Evolutionary conservation across 2,329 filamentous ascomycete species (phyloP).

Genomic region (Aureobasidium mangrovei): DNA sequence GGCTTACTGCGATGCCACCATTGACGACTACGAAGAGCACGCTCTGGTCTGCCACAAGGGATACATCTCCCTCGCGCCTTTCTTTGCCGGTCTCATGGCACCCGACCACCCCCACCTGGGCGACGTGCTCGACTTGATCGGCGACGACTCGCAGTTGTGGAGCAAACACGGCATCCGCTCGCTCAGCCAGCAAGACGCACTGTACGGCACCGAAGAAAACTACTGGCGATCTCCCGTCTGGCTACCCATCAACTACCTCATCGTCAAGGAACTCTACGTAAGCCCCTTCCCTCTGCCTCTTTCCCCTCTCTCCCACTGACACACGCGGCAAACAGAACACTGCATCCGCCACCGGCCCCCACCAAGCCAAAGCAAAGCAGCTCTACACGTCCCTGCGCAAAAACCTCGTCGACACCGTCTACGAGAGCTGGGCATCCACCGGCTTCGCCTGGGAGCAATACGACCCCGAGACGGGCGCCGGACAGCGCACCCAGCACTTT

Average conservation of each 20-base stretch:
- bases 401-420: conserved; percentile 85
- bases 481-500: conserved; percentile 96
- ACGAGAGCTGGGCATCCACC: conserved; percentile 76
- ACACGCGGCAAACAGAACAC: conserved; percentile 43
- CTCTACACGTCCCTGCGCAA: conserved; percentile 69
- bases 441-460: conserved; percentile 99
- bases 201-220: conserved; percentile 88
- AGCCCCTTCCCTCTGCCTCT: conserved; percentile 36
- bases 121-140: conserved; percentile 66
- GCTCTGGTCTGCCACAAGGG: conserved; percentile 89
- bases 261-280: conserved; percentile 60
- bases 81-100: conserved; percentile 72
- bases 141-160: conserved; percentile 79
- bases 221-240: conserved; percentile 95
- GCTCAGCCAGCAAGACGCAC: conserved; percentile 70
- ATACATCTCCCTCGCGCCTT: conserved; percentile 88
- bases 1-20: conserved; percentile 88
- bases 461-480: conserved; percentile 80
- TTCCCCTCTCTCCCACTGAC: conserved; percentile 4
- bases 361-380: conserved; percentile 57
- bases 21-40: conserved; percentile 92
- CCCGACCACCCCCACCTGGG: conserved; percentile 66
- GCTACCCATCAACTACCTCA: conserved; percentile 94
- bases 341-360: conserved; percentile 56
- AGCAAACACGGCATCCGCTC: conserved; percentile 82